phyloP scores from a whole-genome alignment of 2,329 filamentous ascomycete genomes.

The Cercospora sojina region DNA sequence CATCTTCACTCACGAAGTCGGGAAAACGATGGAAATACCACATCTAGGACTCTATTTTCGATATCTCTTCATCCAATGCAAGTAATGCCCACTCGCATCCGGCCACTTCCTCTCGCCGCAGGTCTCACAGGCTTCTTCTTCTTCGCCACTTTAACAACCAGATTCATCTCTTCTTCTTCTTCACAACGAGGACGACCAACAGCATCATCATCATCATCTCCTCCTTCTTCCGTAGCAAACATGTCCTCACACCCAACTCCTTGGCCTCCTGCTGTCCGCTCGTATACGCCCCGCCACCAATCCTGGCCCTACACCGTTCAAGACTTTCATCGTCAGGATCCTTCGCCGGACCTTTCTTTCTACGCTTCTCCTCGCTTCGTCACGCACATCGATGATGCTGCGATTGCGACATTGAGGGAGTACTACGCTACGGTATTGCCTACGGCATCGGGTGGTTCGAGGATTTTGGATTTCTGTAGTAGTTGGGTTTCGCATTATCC shows the following conservation, averaged over 20 bases:
- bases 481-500: constrained; percentile 54
- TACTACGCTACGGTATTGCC: constrained; percentile 52
- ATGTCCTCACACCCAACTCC: background rate
- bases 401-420: constrained; percentile 45
- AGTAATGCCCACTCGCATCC: constrained; percentile 16
- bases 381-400: constrained; percentile 55
- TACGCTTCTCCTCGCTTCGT: constrained; percentile 51
- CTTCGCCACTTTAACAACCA: constrained; percentile 13
- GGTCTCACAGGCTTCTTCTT: constrained; percentile 22
- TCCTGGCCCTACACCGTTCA: constrained; percentile 38
- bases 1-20: background rate
- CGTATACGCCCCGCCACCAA: constrained; percentile 36
- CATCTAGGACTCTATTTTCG: background rate
- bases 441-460: constrained; percentile 34
- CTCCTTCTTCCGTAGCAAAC: background rate
- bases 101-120: constrained; percentile 18
- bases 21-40: background rate
- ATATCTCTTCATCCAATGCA: constrained; percentile 4
- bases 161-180: constrained; percentile 5
- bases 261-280: constrained; percentile 29
- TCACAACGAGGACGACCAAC: background rate
- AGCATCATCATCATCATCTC: background rate
- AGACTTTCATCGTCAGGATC: constrained; percentile 45
- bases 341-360: constrained; percentile 40
- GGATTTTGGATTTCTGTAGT: constrained; percentile 52